Percentiles rank a stretch among this genome's conserved stretches.
Conservation (phyloP, 306 rosid genomes). For the Psophocarpus tetragonolobus region DNA sequence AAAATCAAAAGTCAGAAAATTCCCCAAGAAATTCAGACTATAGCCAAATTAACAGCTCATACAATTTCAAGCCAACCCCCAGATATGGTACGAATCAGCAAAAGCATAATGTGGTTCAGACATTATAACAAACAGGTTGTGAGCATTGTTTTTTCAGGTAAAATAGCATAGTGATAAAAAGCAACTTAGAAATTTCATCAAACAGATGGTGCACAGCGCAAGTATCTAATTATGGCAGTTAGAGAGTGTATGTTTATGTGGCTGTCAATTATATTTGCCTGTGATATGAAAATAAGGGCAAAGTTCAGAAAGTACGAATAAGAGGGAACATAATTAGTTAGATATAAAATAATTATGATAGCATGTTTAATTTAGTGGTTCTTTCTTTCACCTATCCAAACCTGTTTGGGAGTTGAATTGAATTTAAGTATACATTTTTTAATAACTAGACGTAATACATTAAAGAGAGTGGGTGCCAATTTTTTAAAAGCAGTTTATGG, state of each 20-base stretch:
- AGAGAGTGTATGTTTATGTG: not conserved
- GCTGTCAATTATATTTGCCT: not conserved
- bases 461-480: no score
- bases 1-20: not conserved
- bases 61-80: not conserved
- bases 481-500: no score
- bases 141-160: not conserved
- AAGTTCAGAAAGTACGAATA: no score
- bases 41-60: not conserved
- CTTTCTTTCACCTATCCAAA: no score
- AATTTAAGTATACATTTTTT: no score
- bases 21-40: not conserved
- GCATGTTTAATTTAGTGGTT: no score
- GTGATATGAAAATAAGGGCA: no score
- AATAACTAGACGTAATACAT: no score
- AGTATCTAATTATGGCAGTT: not conserved
- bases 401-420: no score
- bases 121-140: constrained; percentile 24
- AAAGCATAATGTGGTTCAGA: not conserved
- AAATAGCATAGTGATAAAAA: not conserved
- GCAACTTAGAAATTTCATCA: not conserved
- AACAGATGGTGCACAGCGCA: not conserved
- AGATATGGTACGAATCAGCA: not conserved
- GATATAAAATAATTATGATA: no score
- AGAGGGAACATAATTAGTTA: no score